Evolutionary conservation across 257 asterid species (phyloP).

Genomic region (Forsythia suspensa): DNA sequence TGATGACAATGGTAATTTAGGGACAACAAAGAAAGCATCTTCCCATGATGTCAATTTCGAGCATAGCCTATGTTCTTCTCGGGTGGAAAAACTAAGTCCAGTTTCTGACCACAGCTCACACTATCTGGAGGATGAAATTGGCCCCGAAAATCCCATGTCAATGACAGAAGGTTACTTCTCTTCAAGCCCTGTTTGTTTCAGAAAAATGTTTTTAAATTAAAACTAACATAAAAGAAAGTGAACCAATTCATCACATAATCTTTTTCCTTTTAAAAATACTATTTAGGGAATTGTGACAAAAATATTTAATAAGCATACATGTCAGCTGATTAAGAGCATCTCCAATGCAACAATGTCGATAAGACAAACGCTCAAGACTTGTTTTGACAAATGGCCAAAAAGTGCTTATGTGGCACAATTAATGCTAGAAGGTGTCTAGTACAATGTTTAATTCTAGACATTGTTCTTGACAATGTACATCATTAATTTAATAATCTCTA

Average conservation of each 20-base stretch:
- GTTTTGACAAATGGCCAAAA: too few species aligned
- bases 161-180: constrained; percentile 26
- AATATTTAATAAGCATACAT: not conserved
- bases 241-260: not conserved
- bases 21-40: constrained; percentile 27
- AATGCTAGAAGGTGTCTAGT: too few species aligned
- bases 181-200: not conserved
- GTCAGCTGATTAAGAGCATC: not conserved
- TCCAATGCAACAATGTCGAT: too few species aligned
- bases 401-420: too few species aligned
- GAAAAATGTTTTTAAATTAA: not conserved
- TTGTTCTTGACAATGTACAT: too few species aligned
- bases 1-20: constrained; percentile 35
- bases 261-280: not conserved
- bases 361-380: too few species aligned
- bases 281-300: not conserved
- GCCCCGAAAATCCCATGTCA: constrained; percentile 14
- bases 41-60: constrained; percentile 30
- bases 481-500: too few species aligned
- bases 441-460: too few species aligned
- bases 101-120: constrained; percentile 25
- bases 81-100: constrained; percentile 19
- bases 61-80: constrained; percentile 13
- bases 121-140: constrained; percentile 29
- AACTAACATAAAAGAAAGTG: not conserved